phyloP scores from a whole-genome alignment of 73 alveolate genomes.

The Diophrys appendiculata region DNA sequence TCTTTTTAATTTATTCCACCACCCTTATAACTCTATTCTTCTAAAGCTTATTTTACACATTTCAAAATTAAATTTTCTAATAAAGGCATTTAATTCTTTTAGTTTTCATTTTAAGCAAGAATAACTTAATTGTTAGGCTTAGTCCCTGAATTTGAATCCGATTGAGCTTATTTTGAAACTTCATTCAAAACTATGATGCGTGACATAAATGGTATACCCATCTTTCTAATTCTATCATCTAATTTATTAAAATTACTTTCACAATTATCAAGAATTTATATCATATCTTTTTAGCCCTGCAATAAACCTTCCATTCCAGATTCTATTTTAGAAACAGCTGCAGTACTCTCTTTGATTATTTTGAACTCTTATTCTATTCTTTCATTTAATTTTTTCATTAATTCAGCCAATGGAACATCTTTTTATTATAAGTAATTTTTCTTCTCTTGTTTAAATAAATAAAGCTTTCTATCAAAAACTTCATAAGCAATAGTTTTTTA shows the following conservation, averaged over 20 bases:
- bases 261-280: background rate
- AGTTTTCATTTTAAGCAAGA: too few relatives aligned
- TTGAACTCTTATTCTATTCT: slow-evolving; percentile 17
- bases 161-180: too few relatives aligned
- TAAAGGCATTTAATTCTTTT: too few relatives aligned
- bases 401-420: slow-evolving; percentile 19
- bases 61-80: too few relatives aligned
- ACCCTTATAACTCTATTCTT: too few relatives aligned
- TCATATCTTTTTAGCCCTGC: background rate
- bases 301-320: slow-evolving; percentile 2
- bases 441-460: background rate
- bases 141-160: too few relatives aligned
- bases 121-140: too few relatives aligned
- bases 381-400: slow-evolving; percentile 35
- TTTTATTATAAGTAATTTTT: background rate
- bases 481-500: background rate
- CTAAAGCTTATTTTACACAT: too few relatives aligned
- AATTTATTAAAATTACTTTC: slow-evolving; percentile 23
- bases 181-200: background rate
- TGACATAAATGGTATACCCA: slow-evolving; percentile 13
- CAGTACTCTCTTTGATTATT: background rate
- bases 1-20: too few relatives aligned
- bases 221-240: slow-evolving; percentile 12
- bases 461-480: background rate
- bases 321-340: slow-evolving; percentile 5